Conservation (phyloP, 2,329 filamentous ascomycete genomes). For the Clonostachys byssicola region DNA sequence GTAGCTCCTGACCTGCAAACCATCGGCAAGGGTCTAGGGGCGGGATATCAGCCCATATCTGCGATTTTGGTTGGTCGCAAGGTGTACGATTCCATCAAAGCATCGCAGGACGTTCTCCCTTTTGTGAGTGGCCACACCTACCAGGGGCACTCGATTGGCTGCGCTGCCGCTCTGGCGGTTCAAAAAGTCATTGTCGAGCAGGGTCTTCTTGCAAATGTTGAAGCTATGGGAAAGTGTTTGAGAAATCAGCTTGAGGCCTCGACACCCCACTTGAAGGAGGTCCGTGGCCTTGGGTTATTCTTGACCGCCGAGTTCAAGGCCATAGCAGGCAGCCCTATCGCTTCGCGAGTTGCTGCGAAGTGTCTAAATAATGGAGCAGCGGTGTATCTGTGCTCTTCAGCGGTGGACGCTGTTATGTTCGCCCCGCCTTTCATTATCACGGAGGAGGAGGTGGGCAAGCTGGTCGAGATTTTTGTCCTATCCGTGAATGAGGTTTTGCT, state of each 20-base stretch:
- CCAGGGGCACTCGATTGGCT: constrained; percentile 28
- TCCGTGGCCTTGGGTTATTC: constrained; percentile 3
- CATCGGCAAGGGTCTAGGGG: constrained; percentile 55
- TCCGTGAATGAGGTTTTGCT: too few species aligned
- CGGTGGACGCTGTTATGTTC: constrained; percentile 5
- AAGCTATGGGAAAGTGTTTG: constrained; percentile 12
- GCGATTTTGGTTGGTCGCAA: constrained; percentile 42
- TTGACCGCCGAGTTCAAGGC: not conserved
- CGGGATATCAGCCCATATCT: constrained; percentile 51
- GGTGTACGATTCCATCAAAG: constrained; percentile 12
- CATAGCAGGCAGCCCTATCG: constrained; percentile 1
- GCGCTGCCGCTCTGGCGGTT: constrained; percentile 31
- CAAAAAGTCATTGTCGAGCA: constrained; percentile 30
- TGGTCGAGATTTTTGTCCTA: constrained; percentile 2
- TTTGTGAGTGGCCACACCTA: constrained; percentile 57
- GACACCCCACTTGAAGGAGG: constrained; percentile 10
- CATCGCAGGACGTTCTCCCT: constrained; percentile 5
- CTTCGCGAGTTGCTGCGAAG: constrained; percentile 3
- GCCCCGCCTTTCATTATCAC: constrained; percentile 7
- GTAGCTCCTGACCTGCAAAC: constrained; percentile 50
- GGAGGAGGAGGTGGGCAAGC: constrained; percentile 2
- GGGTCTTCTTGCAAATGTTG: constrained; percentile 20
- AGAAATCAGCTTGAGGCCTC: not conserved
- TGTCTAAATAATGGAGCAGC: constrained; percentile 4
- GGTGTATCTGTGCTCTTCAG: constrained; percentile 7